Evolutionary conservation across 345 rosid species (phyloP), one percentile per base, ranked within the genome.

Genomic region (Iberis pinnata): DNA sequence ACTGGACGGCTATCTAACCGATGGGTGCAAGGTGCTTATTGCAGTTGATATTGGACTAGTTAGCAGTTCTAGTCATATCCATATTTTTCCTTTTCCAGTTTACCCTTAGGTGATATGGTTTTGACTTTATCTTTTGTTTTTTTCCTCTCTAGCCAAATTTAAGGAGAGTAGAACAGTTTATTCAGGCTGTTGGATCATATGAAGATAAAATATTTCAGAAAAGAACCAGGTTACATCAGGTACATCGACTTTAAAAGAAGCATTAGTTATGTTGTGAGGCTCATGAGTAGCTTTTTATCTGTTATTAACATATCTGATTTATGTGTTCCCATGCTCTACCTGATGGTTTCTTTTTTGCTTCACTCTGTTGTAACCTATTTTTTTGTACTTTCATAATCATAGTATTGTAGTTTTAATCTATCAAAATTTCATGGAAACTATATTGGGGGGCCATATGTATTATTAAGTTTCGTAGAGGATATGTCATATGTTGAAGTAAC

Each of bases 131-230:
- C 19, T 7, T 58, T 42, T 39, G 1, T 7, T 45, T 10, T 39
- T 32, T 18, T 25, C 36, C 43, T 61, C 55, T 54, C 50, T 80
- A 92, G 99, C 95, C 90, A 16, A 72, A 81, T 73, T 78, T 92
- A 70, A 67, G 52, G 44, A 72, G 80, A 59, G 94, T 92, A 56
- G 99, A 88, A 71, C 83, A 77, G 60, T 92, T 92, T 61, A 86
- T 92, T 68, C 99, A 85, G 75, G 89, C 87, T 45, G 79, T 92
- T 53, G 97, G 97, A 69, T 80, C 90, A 8, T 88, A 59, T 2
- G 99, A 92, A 72, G 97, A 92, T 67, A 70, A 71, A 64, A 92
- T 92, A 76, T 92, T 92, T 67, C 90, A 79, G 77, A 92, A 92
- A 79, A 85, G 99, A 73, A 78, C 85, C 18, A 77, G 77, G 33